phyloP scores from a whole-genome alignment of 2,329 filamentous ascomycete genomes.

The Aureobasidium sp. region DNA sequence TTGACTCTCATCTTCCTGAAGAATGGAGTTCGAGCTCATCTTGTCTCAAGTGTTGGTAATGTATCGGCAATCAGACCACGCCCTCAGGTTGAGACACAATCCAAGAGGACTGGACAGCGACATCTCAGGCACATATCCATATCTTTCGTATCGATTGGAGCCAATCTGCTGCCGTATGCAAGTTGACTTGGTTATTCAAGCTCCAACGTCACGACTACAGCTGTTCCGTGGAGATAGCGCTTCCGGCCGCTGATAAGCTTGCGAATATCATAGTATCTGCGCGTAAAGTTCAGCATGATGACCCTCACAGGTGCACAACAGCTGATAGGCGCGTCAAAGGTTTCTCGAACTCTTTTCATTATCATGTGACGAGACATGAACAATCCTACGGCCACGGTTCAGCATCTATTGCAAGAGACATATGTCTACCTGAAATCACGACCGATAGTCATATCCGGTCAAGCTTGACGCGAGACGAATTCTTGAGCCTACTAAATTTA shows the following conservation, averaged over 20 bases:
- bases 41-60: background rate
- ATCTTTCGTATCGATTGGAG: background rate
- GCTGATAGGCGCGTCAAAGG: background rate
- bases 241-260: constrained; percentile 10
- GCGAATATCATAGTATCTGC: background rate
- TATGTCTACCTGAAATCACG: no score
- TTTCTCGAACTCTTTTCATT: no score
- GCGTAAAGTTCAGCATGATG: background rate
- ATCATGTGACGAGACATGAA: no score
- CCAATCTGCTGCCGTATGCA: background rate
- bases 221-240: constrained; percentile 16
- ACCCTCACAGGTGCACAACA: background rate
- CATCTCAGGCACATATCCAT: background rate
- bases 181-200: constrained; percentile 14
- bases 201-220: constrained; percentile 11
- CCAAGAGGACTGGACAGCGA: background rate
- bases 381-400: no score
- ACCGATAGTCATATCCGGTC: no score
- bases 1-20: constrained; percentile 24
- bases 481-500: no score
- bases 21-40: constrained; percentile 1
- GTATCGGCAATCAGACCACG: background rate
- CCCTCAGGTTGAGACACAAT: background rate
- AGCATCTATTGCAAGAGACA: no score
- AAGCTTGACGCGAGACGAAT: no score